phyloP scores from a whole-genome alignment of 768 basidiomycete species.

The Calvatia gigantea region DNA sequence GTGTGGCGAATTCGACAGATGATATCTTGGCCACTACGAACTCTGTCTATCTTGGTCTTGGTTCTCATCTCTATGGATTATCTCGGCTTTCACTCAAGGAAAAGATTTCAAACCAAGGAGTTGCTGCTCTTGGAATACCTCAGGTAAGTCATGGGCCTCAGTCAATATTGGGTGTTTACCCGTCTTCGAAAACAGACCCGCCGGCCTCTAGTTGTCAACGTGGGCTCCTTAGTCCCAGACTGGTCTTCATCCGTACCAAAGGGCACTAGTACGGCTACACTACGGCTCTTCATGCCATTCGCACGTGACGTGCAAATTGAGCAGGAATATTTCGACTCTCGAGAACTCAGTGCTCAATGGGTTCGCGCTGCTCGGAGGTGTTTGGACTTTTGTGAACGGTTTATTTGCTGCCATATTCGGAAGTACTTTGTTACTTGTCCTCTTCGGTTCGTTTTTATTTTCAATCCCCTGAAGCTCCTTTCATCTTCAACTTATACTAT shows the following conservation, averaged over 20 bases:
- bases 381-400: slow-evolving; percentile 13
- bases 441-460: slow-evolving; percentile 12
- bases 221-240: not conserved
- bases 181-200: not conserved
- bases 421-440: slow-evolving; percentile 2
- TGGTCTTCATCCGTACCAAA: too few relatives aligned
- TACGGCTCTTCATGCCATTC: not conserved
- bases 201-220: not conserved
- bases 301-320: slow-evolving; percentile 4
- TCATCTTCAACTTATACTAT: too few relatives aligned
- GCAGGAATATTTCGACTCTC: too few relatives aligned
- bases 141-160: too few relatives aligned
- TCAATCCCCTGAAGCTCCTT: too few relatives aligned
- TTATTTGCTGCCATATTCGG: slow-evolving; percentile 12
- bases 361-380: slow-evolving; percentile 1
- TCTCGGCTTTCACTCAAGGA: not conserved
- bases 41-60: not conserved
- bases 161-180: too few relatives aligned
- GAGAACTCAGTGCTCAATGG: too few relatives aligned
- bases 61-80: not conserved
- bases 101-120: not conserved
- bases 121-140: not conserved
- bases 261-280: not conserved
- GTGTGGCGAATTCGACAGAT: too few relatives aligned
- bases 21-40: not conserved